These are phyloP conservation scores for Pulveroboletus ravenelii DNA, from an alignment of 768 basidiomycete genomes.

Conservation along the genomic window DNA sequence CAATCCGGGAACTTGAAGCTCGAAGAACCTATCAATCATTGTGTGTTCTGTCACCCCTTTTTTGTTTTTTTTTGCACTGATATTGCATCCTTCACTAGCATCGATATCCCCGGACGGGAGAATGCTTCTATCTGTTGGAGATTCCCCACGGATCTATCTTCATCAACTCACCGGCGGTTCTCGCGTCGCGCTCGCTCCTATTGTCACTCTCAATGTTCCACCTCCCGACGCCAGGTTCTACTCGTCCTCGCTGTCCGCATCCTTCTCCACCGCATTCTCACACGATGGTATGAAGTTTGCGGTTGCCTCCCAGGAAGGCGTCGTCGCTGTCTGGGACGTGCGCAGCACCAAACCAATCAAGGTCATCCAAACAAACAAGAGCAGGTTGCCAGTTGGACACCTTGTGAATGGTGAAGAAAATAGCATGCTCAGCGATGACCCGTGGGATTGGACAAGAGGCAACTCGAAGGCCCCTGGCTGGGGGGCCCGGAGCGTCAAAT, in stretches of 20 bases:
- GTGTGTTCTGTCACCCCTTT: constrained; percentile 39
- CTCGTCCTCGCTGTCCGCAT: constrained; percentile 52
- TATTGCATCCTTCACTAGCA: constrained; percentile 40
- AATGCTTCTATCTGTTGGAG: constrained; percentile 85
- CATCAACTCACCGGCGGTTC: constrained; percentile 70
- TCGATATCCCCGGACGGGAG: constrained; percentile 87
- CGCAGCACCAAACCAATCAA: constrained; percentile 67
- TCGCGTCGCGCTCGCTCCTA: constrained; percentile 56
- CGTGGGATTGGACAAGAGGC: constrained; percentile 64
- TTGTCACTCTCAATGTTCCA: constrained; percentile 64
- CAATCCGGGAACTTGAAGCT: constrained; percentile 53
- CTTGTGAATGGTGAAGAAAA: constrained; percentile 38
- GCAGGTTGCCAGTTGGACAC: constrained; percentile 27
- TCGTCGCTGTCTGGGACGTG: constrained; percentile 80
- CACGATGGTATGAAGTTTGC: constrained; percentile 74
- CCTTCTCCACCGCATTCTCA: constrained; percentile 79
- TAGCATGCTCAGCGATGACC: constrained; percentile 58
- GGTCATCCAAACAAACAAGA: constrained; percentile 54
- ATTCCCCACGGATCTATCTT: constrained; percentile 81
- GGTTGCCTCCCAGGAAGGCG: constrained; percentile 77
- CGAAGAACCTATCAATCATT: constrained; percentile 76
- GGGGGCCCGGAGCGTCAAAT: constrained; percentile 85
- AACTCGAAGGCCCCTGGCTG: constrained; percentile 65
- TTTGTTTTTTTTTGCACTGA: constrained; percentile 3
- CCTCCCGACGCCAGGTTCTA: constrained; percentile 44